Conservation (phyloP, 1,284 basidiomycete species). For the Leccinum ponderosum region DNA sequence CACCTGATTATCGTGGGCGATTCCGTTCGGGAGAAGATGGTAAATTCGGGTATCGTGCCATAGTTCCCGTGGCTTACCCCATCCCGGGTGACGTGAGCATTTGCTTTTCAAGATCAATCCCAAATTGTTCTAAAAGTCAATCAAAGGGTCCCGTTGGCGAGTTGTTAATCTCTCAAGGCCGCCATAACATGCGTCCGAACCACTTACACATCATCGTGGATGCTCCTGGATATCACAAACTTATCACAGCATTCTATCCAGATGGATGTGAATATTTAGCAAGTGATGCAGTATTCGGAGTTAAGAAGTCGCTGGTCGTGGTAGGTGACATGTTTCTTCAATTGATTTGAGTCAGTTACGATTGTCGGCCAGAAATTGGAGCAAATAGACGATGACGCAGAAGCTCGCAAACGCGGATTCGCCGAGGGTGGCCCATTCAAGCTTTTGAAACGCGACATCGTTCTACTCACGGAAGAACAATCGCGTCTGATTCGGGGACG, state of each 20-base stretch:
- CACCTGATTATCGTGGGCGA: constrained; percentile 78
- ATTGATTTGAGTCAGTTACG: neutral
- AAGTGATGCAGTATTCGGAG: constrained; percentile 80
- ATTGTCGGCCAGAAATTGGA: constrained; percentile 42
- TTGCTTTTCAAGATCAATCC: neutral
- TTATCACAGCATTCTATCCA: constrained; percentile 76
- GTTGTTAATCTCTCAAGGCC: constrained; percentile 55
- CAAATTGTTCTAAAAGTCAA: constrained; percentile 4
- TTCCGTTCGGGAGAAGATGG: constrained; percentile 66
- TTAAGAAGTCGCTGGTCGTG: constrained; percentile 62
- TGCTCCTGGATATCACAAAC: constrained; percentile 68
- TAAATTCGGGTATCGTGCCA: constrained; percentile 69
- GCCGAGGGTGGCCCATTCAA: constrained; percentile 59
- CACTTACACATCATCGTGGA: constrained; percentile 78
- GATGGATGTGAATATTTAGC: constrained; percentile 65
- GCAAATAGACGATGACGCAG: constrained; percentile 50
- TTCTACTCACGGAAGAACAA: constrained; percentile 49
- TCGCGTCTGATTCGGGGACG: constrained; percentile 16
- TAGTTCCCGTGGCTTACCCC: constrained; percentile 80
- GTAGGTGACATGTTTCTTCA: constrained; percentile 39
- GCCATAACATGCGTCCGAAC: constrained; percentile 79
- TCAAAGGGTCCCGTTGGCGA: constrained; percentile 70
- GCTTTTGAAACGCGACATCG: constrained; percentile 60
- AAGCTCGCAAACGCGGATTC: constrained; percentile 64
- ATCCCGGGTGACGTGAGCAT: constrained; percentile 68